These are phyloP conservation scores for Ascoidea tarda DNA, from an alignment of 805 yeast species.

Conservation along the genomic window DNA sequence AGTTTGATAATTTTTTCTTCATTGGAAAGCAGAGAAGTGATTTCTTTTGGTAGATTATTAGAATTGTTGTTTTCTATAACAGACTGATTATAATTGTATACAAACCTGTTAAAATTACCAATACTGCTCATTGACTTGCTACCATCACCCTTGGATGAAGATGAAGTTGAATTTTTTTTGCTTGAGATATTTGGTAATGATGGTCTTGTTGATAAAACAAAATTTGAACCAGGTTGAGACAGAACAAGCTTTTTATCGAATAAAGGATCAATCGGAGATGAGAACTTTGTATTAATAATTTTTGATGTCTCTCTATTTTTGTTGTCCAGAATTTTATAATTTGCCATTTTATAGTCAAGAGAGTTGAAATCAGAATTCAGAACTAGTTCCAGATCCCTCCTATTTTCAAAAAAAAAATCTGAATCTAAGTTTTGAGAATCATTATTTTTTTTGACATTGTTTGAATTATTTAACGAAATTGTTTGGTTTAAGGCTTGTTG, in stretches of 20 bases:
- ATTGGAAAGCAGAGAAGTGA: slow-evolving; percentile 7
- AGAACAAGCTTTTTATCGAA: too few relatives aligned
- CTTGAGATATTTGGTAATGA: neutral
- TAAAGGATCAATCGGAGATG: neutral
- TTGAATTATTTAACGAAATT: neutral
- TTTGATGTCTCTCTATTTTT: neutral
- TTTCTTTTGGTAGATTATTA: slow-evolving; percentile 3
- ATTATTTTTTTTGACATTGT: neutral
- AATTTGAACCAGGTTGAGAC: neutral
- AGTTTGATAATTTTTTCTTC: slow-evolving; percentile 14
- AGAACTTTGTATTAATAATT: too few relatives aligned
- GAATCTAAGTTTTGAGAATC: neutral
- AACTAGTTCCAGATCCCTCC: neutral
- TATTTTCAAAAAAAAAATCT: neutral
- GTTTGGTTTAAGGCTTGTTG: neutral
- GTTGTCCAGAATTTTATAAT: too few relatives aligned
- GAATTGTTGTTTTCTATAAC: neutral
- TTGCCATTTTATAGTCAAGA: too few relatives aligned
- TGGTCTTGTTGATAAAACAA: neutral
- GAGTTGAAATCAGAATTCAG: neutral
- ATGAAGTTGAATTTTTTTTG: neutral
- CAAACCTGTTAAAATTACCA: neutral
- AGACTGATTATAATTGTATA: too few relatives aligned
- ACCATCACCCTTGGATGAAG: neutral
- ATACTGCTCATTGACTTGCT: neutral